Conservation (phyloP, 2,329 filamentous ascomycete genomes). For the Ustulina deusta region DNA sequence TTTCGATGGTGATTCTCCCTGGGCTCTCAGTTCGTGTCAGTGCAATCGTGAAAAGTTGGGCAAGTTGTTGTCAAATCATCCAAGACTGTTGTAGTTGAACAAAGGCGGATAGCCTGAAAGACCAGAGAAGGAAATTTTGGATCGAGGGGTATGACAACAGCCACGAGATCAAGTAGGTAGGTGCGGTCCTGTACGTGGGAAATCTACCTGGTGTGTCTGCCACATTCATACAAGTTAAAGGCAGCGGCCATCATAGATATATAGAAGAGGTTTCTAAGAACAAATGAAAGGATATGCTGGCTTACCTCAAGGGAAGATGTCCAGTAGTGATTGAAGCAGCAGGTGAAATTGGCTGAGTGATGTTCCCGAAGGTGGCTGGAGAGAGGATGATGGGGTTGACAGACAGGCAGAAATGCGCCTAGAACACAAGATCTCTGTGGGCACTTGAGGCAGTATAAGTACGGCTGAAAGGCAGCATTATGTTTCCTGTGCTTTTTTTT, state of each 20-base stretch:
- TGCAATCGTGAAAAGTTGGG: not conserved
- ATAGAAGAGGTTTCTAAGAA: not conserved
- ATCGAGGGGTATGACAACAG: not conserved
- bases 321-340: not conserved
- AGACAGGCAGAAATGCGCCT: not conserved
- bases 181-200: not conserved
- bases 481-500: not conserved
- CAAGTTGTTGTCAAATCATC: not conserved
- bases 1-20: not conserved
- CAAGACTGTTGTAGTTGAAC: not conserved
- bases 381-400: not conserved
- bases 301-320: not conserved
- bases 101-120: not conserved
- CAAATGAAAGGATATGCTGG: not conserved
- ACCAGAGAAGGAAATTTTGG: not conserved
- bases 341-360: not conserved
- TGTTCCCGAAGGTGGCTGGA: not conserved
- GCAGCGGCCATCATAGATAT: no score
- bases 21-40: not conserved
- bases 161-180: not conserved
- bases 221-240: not conserved
- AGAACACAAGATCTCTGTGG: not conserved
- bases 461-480: no score
- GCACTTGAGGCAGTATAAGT: not conserved
- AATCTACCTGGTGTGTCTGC: not conserved